A percentile compares a stretch with the other conserved stretches of the same genome.
Conservation (phyloP, 73 alveolate species). For the Blepharisma stoltei region DNA sequence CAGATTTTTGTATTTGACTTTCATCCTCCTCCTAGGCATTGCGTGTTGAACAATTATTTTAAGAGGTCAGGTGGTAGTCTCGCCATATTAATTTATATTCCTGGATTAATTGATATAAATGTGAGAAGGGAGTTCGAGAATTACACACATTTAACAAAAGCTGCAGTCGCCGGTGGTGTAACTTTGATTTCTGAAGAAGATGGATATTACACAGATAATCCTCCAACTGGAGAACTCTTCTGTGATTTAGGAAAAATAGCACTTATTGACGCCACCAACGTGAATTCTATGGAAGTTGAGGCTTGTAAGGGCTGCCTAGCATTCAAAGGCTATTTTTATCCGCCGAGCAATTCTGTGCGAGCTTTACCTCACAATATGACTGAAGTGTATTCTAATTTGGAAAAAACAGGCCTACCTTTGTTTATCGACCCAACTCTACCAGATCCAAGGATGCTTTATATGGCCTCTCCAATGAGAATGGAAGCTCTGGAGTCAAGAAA, state of each 20-base stretch:
- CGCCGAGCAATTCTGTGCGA: background rate
- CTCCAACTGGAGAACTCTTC: background rate
- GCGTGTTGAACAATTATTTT: too few species aligned
- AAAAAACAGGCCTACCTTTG: background rate
- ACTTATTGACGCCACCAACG: background rate
- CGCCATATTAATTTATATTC: too few species aligned
- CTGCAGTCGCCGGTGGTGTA: slow-evolving; percentile 13
- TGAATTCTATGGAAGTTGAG: background rate
- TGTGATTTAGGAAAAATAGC: background rate
- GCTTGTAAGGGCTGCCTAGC: background rate
- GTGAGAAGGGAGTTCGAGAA: background rate
- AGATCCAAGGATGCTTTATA: slow-evolving; percentile 22
- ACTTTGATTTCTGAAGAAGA: slow-evolving; percentile 15
- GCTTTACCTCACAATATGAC: background rate
- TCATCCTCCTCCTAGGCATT: too few species aligned
- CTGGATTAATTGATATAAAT: slow-evolving; percentile 20
- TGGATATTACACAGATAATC: background rate
- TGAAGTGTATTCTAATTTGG: background rate
- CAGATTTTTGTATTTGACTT: too few species aligned
- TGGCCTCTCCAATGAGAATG: slow-evolving; percentile 23
- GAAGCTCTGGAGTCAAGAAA: background rate
- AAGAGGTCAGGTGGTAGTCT: too few species aligned
- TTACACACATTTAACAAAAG: background rate
- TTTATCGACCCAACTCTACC: slow-evolving; percentile 20
- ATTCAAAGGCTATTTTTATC: background rate